phyloP scores from a whole-genome alignment of 805 yeast species.

The Candida piceae region DNA sequence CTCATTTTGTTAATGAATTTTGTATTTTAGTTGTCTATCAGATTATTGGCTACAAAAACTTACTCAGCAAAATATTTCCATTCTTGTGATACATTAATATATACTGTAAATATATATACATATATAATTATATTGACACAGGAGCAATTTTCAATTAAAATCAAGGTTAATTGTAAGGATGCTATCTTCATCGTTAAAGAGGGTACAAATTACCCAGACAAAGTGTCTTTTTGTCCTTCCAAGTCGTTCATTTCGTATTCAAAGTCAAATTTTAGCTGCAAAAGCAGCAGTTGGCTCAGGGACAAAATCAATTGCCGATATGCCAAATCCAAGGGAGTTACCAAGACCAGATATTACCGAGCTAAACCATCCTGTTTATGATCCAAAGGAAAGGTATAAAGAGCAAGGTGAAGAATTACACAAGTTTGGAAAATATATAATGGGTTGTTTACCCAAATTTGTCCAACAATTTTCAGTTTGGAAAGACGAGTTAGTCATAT shows the following conservation, averaged over 20 bases:
- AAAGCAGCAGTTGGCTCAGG: background rate
- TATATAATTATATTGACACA: no score
- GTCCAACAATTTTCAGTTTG: constrained; percentile 82
- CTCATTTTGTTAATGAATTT: no score
- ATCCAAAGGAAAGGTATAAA: constrained; percentile 73
- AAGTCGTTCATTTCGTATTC: background rate
- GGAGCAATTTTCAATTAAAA: no score
- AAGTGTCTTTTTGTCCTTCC: background rate
- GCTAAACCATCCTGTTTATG: constrained; percentile 46
- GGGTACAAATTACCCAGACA: background rate
- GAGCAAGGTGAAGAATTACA: constrained; percentile 68
- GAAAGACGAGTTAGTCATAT: constrained; percentile 81
- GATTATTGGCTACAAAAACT: no score
- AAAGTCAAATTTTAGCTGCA: background rate
- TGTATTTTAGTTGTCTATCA: no score
- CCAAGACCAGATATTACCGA: constrained; percentile 31
- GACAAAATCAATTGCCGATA: constrained; percentile 18
- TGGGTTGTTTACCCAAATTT: constrained; percentile 74
- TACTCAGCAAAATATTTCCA: no score
- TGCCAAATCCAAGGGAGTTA: constrained; percentile 30
- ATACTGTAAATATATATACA: no score
- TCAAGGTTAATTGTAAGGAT: background rate
- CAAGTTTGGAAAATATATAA: constrained; percentile 74
- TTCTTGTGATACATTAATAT: no score
- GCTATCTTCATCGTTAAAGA: background rate